phyloP scores from a whole-genome alignment of 192 early-diverging fungal genomes.

The Podila verticillata region DNA sequence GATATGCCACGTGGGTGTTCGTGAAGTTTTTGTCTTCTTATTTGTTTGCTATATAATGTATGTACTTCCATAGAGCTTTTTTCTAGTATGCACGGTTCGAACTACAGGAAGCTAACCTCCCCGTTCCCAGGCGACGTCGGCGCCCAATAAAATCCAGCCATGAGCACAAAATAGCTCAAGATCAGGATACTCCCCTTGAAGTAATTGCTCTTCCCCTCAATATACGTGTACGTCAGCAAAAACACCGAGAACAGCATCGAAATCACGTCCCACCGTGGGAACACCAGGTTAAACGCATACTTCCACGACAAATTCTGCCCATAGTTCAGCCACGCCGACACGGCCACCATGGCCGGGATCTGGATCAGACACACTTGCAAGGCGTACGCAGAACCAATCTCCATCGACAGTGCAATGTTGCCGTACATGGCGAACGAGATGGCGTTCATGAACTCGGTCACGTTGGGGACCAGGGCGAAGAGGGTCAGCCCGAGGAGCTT shows the following conservation, averaged over 20 bases:
- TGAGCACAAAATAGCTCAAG: conserved; percentile 84
- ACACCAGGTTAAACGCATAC: conserved; percentile 51
- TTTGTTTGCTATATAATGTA: no score
- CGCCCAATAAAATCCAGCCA: conserved; percentile 83
- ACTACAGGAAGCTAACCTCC: conserved; percentile 23
- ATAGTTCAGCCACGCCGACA: conserved; percentile 71
- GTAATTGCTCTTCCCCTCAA: conserved; percentile 96
- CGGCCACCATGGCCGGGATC: conserved; percentile 92
- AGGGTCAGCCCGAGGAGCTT: conserved; percentile 94
- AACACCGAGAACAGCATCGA: conserved; percentile 65
- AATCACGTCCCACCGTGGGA: conserved; percentile 56
- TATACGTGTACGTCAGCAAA: conserved; percentile 90
- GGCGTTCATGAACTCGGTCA: conserved; percentile 95
- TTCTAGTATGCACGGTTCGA: no score
- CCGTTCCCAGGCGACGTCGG: conserved; percentile 52
- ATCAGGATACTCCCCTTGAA: conserved; percentile 95
- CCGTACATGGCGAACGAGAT: conserved; percentile 94
- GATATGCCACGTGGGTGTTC: no score
- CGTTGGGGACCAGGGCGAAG: conserved; percentile 94
- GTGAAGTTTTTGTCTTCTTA: no score
- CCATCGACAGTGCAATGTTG: conserved; percentile 85
- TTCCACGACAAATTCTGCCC: conserved; percentile 17
- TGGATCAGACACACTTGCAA: conserved; percentile 95
- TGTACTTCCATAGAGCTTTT: background rate
- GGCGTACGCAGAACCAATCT: conserved; percentile 96